Conservation (phyloP, 139 green algal species). For the Chlamydomonas eustigma region DNA sequence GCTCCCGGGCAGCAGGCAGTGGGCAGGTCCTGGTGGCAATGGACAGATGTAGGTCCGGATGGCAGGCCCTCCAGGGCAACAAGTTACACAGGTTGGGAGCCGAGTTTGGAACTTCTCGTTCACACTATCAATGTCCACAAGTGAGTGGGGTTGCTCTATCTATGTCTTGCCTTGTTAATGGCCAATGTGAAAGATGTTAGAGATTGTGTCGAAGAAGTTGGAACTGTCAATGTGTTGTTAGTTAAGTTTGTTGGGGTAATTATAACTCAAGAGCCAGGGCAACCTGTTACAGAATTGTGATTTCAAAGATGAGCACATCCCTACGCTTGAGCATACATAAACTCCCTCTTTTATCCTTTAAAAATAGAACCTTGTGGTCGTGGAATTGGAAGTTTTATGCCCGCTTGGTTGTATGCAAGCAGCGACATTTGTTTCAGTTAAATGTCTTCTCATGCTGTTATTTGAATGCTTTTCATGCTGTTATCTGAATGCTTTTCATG, state of each 20-base stretch:
- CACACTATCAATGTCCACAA: background rate
- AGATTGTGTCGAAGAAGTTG: background rate
- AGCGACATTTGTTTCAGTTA: too few relatives aligned
- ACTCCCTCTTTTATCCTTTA: too few relatives aligned
- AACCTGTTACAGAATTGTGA: too few relatives aligned
- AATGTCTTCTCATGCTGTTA: too few relatives aligned
- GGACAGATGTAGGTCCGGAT: background rate
- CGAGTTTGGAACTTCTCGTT: background rate
- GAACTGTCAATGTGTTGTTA: background rate
- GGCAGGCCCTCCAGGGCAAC: background rate
- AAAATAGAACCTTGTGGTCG: too few relatives aligned
- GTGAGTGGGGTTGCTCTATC: background rate
- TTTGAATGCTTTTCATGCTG: too few relatives aligned
- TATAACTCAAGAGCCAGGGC: background rate
- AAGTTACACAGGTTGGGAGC: background rate
- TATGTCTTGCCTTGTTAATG: background rate
- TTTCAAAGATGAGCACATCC: too few relatives aligned
- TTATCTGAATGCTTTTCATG: too few relatives aligned
- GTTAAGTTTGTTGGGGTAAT: background rate
- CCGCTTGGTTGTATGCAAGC: too few relatives aligned
- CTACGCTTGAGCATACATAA: too few relatives aligned
- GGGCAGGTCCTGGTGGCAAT: constrained; percentile 15
- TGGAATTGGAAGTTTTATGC: too few relatives aligned
- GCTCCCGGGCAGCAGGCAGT: background rate
- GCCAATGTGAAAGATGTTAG: background rate